These are phyloP conservation scores for Tetrahymena borealis DNA, from an alignment of 73 alveolate genomes.

Conservation along the genomic window DNA sequence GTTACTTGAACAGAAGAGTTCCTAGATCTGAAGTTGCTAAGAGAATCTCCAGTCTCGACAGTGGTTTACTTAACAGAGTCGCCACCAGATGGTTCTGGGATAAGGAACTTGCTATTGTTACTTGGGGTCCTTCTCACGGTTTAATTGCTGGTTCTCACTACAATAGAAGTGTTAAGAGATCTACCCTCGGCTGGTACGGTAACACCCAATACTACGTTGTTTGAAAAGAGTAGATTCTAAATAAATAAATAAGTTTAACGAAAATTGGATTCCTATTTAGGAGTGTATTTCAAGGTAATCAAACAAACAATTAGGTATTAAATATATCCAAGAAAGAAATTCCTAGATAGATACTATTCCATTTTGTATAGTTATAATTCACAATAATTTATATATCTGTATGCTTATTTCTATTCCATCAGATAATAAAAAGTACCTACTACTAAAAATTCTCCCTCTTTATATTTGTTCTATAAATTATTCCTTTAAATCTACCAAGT, in stretches of 20 bases:
- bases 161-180: slow-evolving; percentile 41
- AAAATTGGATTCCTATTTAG: background rate
- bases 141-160: slow-evolving; percentile 31
- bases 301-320: background rate
- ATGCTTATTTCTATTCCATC: background rate
- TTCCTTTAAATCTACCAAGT: background rate
- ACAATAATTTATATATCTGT: background rate
- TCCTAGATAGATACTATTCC: background rate
- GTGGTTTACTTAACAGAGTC: slow-evolving; percentile 35
- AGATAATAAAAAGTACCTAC: background rate
- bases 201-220: background rate
- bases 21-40: slow-evolving; percentile 71
- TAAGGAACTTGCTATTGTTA: slow-evolving; percentile 41
- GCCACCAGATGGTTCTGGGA: slow-evolving; percentile 45
- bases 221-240: background rate
- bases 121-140: slow-evolving; percentile 46
- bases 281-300: background rate
- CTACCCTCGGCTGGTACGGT: slow-evolving; percentile 41
- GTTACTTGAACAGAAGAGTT: slow-evolving; percentile 65
- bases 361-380: background rate
- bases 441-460: background rate
- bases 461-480: too few species aligned
- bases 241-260: background rate
- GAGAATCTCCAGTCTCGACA: slow-evolving; percentile 59
- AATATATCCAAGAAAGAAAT: background rate